Evolutionary conservation across 345 rosid genomes (phyloP).

Genomic region (Eucalyptus cladocalyx): DNA sequence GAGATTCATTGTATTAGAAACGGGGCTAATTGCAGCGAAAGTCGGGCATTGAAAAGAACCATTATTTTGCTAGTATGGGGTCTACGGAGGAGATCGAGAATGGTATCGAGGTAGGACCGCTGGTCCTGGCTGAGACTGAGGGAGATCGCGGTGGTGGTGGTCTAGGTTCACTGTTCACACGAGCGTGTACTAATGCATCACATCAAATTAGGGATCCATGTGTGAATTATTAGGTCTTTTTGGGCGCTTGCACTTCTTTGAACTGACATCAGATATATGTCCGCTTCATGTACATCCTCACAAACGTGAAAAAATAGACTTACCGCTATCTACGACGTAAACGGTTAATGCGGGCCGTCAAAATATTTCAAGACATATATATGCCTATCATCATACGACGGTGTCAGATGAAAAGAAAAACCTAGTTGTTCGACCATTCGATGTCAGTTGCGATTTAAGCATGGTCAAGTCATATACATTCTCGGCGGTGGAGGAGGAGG

Average conservation of each 20-base stretch:
- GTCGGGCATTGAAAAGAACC: background rate
- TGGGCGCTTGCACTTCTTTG: background rate
- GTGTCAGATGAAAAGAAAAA: background rate
- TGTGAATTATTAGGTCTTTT: background rate
- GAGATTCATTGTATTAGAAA: background rate
- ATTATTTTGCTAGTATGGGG: background rate
- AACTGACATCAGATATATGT: background rate
- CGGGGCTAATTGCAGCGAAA: background rate
- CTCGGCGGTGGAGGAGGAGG: background rate
- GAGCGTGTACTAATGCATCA: background rate
- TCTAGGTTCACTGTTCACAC: constrained; percentile 18
- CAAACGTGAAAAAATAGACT: background rate
- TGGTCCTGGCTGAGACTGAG: background rate
- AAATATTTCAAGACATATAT: background rate
- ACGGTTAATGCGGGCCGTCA: accelerated
- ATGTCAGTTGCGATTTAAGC: background rate
- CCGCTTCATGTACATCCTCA: background rate
- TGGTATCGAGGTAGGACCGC: background rate
- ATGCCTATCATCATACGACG: background rate
- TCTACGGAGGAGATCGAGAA: background rate
- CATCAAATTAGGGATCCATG: background rate
- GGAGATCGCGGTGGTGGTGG: background rate
- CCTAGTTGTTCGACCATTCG: background rate
- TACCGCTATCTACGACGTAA: background rate
- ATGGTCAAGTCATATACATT: background rate